Conservation (phyloP, 176 grass and related monocot genomes). For the Elymus sibiricus region DNA sequence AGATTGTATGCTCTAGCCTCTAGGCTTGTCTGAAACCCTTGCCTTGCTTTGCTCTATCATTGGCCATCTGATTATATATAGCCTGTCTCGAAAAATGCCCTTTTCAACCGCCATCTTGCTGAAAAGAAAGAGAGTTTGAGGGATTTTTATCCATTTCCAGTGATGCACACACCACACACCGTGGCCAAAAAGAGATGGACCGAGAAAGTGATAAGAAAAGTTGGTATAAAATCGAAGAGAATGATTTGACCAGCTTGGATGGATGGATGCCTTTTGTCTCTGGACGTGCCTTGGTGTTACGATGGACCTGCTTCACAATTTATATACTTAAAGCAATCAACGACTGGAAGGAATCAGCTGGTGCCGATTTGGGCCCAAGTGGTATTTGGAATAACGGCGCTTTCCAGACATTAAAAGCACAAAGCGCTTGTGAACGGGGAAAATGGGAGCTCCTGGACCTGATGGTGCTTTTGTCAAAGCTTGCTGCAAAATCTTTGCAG, state of each 20-base stretch:
- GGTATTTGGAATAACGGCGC: not conserved
- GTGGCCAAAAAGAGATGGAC: slow-evolving; percentile 4
- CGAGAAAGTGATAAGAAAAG: not conserved
- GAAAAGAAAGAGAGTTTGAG: not conserved
- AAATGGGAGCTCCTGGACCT: not conserved
- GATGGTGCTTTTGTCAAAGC: too few species aligned
- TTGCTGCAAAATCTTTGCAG: too few species aligned
- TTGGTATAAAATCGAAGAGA: slow-evolving; percentile 5
- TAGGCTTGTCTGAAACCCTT: not conserved
- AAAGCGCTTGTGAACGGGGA: not conserved
- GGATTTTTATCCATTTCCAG: not conserved
- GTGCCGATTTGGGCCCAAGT: not conserved
- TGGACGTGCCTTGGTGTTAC: not conserved
- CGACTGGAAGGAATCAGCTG: not conserved
- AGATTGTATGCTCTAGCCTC: not conserved
- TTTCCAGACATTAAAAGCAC: not conserved
- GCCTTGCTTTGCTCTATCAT: not conserved
- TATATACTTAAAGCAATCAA: not conserved
- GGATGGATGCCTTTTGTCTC: not conserved
- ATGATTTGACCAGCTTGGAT: slow-evolving; percentile 15
- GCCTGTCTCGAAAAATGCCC: not conserved
- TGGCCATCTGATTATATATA: too few species aligned
- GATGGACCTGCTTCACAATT: not conserved
- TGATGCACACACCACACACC: not conserved
- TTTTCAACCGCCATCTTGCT: slow-evolving; percentile 3